Conservation (phyloP, 768 basidiomycete genomes). For the Lactifluus echinatus region DNA sequence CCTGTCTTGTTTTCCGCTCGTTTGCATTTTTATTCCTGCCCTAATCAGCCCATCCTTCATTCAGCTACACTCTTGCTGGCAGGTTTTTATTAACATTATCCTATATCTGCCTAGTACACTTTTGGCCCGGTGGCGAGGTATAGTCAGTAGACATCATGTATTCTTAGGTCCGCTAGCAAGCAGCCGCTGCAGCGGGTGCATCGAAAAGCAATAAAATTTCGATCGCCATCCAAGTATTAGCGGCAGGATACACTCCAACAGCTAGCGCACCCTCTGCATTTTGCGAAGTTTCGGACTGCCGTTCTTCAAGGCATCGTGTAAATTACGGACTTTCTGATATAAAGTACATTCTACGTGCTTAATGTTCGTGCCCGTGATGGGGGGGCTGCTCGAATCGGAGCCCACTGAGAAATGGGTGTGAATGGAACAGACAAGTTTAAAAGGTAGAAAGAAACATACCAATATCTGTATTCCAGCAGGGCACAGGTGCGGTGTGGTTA, state of each 20-base stretch:
- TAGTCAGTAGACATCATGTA: conserved; percentile 27
- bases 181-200: conserved; percentile 11
- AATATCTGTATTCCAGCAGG: conserved; percentile 33
- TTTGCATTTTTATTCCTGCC: conserved; percentile 14
- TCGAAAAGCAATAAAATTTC: conserved; percentile 7
- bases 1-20: conserved; percentile 1
- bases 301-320: not conserved
- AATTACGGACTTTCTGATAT: conserved; percentile 1
- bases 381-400: conserved; percentile 83
- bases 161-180: conserved; percentile 22
- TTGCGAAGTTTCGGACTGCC: no score
- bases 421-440: not conserved
- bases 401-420: conserved; percentile 43
- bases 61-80: conserved; percentile 12
- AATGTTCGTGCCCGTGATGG: conserved; percentile 49
- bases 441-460: conserved; percentile 28
- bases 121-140: conserved; percentile 15
- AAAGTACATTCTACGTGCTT: conserved; percentile 10
- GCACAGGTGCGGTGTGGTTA: not conserved
- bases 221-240: not conserved
- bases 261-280: not conserved
- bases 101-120: conserved; percentile 19
- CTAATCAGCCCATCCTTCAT: conserved; percentile 15
- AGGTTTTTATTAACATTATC: conserved; percentile 17
- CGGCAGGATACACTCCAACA: not conserved